Evolutionary conservation across 495 filamentous ascomycete species (phyloP).

Genomic region (Annulohypoxylon moriforme): DNA sequence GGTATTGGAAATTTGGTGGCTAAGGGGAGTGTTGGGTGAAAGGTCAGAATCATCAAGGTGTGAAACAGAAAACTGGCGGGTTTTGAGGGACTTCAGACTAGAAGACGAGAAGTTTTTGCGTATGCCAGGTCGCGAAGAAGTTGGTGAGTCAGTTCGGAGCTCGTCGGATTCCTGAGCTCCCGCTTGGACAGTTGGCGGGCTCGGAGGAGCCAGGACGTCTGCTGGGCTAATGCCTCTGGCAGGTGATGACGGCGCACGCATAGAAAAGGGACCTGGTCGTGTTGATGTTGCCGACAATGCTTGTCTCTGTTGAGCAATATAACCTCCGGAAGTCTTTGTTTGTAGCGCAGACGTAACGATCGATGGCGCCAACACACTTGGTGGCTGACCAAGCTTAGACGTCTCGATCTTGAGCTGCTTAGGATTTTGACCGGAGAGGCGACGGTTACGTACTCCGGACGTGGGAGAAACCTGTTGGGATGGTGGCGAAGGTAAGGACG

Average conservation of each 20-base stretch:
- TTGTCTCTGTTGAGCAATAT: constrained; percentile 59
- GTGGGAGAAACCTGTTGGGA: constrained; percentile 52
- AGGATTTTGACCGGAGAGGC: constrained; percentile 80
- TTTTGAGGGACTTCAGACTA: constrained; percentile 75
- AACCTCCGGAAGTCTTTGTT: constrained; percentile 55
- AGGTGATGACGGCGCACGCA: constrained; percentile 50
- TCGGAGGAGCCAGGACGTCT: constrained; percentile 48
- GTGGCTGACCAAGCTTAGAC: constrained; percentile 58
- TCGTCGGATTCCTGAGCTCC: constrained; percentile 44
- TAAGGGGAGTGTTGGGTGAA: constrained; percentile 80
- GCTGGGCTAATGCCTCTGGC: constrained; percentile 44
- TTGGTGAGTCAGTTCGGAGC: constrained; percentile 53
- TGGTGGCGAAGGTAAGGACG: constrained; percentile 58
- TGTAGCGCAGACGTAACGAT: constrained; percentile 56
- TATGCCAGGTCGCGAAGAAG: constrained; percentile 61
- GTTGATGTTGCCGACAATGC: constrained; percentile 56
- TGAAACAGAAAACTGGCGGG: constrained; percentile 79
- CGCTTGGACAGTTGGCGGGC: constrained; percentile 32
- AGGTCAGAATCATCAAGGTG: constrained; percentile 74
- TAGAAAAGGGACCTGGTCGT: constrained; percentile 48
- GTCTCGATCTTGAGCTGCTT: constrained; percentile 95
- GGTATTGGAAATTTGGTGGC: constrained; percentile 68
- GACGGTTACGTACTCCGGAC: constrained; percentile 77
- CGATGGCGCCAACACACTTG: constrained; percentile 50
- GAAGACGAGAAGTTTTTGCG: constrained; percentile 85